These are phyloP conservation scores for Exophiala alcalophila DNA, from an alignment of 2,329 filamentous ascomycete species.

Conservation along the genomic window DNA sequence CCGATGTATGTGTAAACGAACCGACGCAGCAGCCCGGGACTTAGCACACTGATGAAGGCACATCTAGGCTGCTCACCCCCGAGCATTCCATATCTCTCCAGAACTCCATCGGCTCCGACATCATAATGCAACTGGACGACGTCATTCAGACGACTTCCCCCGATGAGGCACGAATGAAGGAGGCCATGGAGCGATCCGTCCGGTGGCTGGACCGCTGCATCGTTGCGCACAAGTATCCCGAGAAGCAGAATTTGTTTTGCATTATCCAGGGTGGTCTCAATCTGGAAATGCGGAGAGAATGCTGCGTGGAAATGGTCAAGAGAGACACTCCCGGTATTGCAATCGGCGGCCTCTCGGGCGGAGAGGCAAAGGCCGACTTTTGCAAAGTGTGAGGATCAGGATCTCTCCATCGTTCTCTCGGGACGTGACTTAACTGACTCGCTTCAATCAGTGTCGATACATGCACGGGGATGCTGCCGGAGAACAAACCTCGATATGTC, in stretches of 20 bases:
- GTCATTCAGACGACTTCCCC: constrained; percentile 95
- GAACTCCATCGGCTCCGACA: constrained; percentile 96
- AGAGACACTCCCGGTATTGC: constrained; percentile 93
- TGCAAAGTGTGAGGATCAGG: constrained; percentile 65
- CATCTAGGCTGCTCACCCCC: constrained; percentile 72
- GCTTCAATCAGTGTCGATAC: constrained; percentile 59
- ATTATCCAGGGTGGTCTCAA: constrained; percentile 97
- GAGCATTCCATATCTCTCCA: constrained; percentile 96
- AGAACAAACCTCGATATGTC: constrained; percentile 93
- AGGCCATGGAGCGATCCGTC: constrained; percentile 91
- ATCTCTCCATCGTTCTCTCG: constrained; percentile 1
- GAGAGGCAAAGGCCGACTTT: constrained; percentile 90
- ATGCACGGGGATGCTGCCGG: constrained; percentile 80
- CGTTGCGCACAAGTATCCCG: constrained; percentile 77
- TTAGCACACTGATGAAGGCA: constrained; percentile 1
- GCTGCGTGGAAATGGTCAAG: constrained; percentile 81
- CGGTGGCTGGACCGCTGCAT: constrained; percentile 97
- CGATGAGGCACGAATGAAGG: constrained; percentile 79
- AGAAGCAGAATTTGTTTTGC: constrained; percentile 90
- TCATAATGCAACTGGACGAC: constrained; percentile 99
- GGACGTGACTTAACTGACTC: not conserved
- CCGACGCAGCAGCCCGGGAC: not conserved
- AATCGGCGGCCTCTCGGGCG: constrained; percentile 90
- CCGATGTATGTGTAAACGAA: constrained; percentile 63
- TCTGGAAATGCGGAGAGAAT: constrained; percentile 77